A percentile compares a stretch with the other conserved stretches of the same genome.
phyloP scores from a whole-genome alignment of 768 basidiomycete genomes.

The Trametes meyenii region DNA sequence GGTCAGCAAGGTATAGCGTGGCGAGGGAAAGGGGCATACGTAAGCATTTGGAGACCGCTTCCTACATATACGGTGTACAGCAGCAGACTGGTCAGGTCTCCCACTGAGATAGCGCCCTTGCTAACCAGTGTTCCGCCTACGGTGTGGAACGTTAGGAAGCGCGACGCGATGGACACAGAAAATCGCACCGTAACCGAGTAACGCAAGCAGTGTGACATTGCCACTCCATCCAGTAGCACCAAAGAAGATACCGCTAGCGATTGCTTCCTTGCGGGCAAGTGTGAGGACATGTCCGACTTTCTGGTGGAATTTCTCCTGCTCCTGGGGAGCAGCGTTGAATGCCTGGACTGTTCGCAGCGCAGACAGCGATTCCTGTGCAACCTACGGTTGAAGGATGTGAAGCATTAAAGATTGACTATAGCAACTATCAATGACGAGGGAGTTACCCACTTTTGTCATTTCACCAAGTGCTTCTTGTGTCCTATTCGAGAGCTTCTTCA shows the following conservation, averaged over 20 bases:
- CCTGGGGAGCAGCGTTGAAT: slow-evolving; percentile 81
- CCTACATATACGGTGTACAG: slow-evolving; percentile 92
- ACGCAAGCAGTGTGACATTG: slow-evolving; percentile 84
- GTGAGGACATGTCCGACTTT: slow-evolving; percentile 65
- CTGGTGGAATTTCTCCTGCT: slow-evolving; percentile 75
- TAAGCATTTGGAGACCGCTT: slow-evolving; percentile 76
- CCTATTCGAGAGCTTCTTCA: slow-evolving; percentile 86
- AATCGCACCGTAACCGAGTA: slow-evolving; percentile 84
- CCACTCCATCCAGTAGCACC: slow-evolving; percentile 92
- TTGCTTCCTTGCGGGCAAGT: slow-evolving; percentile 83
- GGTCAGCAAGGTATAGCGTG: not conserved
- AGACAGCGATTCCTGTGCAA: slow-evolving; percentile 88
- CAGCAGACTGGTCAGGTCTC: slow-evolving; percentile 85
- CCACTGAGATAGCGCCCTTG: slow-evolving; percentile 84
- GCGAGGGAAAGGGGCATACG: slow-evolving; percentile 44
- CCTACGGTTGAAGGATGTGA: slow-evolving; percentile 39
- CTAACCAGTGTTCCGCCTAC: slow-evolving; percentile 91
- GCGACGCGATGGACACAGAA: not conserved
- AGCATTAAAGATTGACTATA: not conserved
- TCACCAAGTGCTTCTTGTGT: slow-evolving; percentile 96
- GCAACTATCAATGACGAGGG: not conserved
- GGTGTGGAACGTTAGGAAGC: not conserved
- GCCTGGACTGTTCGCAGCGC: slow-evolving; percentile 90
- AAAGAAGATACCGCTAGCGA: slow-evolving; percentile 91
- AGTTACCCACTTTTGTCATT: slow-evolving; percentile 71